Base-by-base conservation (phyloP, 1,284 basidiomycete genomes). In the Irpex sp. region DNA sequence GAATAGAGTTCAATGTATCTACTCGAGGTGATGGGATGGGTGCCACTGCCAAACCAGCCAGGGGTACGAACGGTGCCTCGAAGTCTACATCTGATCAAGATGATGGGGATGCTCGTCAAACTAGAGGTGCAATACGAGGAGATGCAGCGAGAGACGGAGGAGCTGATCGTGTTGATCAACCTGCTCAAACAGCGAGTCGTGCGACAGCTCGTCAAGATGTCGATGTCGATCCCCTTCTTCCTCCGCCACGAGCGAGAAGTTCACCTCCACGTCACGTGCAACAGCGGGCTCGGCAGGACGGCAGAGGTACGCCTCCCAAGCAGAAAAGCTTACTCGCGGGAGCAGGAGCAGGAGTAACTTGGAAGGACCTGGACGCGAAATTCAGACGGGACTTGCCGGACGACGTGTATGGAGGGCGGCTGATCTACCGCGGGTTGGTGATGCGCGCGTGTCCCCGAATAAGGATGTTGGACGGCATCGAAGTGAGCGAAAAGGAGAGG, bases 321-420 rank as follows among this genome's bases (percentile, higher is more conserved):
- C 54, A 56, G 21, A 45, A 45, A n/a, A 45, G 39, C 39, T 45
- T 45, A 16, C 39, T 37, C 49, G 21, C 54, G 18, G 33, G 21
- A 37, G 55, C 67, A 65, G 67, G 68, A 49, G 65, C 33, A 47
- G 67, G 74, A 66, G 62, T 68, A 66, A 64, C 74, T 61, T 91
- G 89, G 93, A 78, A 85, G 65, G 86, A 87, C 66, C 78, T 93
- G 69, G 95, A 98, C 75, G 78, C 79, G 6, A 88, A 90, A 70
- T 97, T 95, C 80, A 86, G 94, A 51, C 86, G 90, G 70, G 88
- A 91, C 66, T 80, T 98, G 60, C 94, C 95, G 53, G 90, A 97
- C 75, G 87, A 85, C 63, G 84, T 84, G 73, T 96, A 96, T 73
- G 83, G 90, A 57, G 90, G 88, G 47, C 85, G 95, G 47, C 80